Percentiles rank a stretch among this genome's conserved stretches.
Evolutionary conservation across 345 rosid genomes (phyloP).

Genomic region (Hibiscus syriacus): DNA sequence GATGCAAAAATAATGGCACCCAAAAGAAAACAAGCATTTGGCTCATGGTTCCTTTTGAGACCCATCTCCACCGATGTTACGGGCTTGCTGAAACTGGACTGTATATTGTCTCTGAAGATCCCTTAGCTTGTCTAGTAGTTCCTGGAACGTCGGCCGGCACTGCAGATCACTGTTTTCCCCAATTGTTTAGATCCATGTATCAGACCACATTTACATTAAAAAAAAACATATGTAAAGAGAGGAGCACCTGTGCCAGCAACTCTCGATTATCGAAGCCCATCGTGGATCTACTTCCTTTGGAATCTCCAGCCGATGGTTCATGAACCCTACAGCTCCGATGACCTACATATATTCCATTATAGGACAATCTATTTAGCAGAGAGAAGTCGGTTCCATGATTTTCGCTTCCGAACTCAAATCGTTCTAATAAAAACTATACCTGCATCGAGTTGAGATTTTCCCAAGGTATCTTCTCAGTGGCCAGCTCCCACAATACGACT

Average conservation of each 20-base stretch:
- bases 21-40: not conserved
- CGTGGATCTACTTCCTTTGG: conserved; percentile 69
- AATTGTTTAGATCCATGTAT: conserved; percentile 7
- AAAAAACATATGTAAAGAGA: not conserved
- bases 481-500: conserved; percentile 92
- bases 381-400: not conserved
- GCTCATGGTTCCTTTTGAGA: conserved; percentile 42
- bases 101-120: conserved; percentile 65
- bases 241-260: conserved; percentile 86
- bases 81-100: conserved; percentile 62
- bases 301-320: conserved; percentile 85
- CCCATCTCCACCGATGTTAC: conserved; percentile 37
- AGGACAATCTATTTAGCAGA: not conserved
- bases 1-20: conserved; percentile 1
- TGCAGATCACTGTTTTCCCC: conserved; percentile 56
- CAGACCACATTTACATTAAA: conserved; percentile 1
- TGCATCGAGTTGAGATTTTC: conserved; percentile 98
- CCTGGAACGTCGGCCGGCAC: conserved; percentile 76
- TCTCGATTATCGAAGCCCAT: conserved; percentile 73
- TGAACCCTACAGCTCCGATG: conserved; percentile 97
- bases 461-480: conserved; percentile 97
- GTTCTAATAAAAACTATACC: conserved; percentile 36
- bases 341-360: conserved; percentile 68
- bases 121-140: conserved; percentile 69
- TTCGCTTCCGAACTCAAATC: not conserved